These are phyloP conservation scores for Alternaria panax DNA, from an alignment of 2,329 filamentous ascomycete genomes.

Conservation along the genomic window DNA sequence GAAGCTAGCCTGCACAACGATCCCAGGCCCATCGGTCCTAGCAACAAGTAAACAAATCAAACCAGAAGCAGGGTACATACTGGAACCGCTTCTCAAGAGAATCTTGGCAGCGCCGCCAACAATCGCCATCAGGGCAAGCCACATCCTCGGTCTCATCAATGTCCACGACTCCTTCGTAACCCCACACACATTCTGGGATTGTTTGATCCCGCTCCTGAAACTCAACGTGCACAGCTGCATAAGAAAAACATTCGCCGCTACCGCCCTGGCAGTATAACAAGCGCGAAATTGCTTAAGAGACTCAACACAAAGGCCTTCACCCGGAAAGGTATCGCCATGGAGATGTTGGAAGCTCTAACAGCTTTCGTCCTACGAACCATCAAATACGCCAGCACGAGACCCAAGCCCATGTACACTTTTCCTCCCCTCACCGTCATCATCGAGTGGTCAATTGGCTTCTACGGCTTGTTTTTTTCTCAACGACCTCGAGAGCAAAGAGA, in stretches of 20 bases:
- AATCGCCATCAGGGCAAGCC: background rate
- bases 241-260: background rate
- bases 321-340: background rate
- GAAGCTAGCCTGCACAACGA: conserved; percentile 6
- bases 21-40: conserved; percentile 9
- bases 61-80: conserved; percentile 6
- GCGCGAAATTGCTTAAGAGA: background rate
- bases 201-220: background rate
- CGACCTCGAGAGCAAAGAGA: background rate
- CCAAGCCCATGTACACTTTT: background rate
- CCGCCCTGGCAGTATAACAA: background rate
- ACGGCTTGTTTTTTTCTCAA: background rate
- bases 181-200: background rate
- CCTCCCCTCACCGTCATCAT: background rate
- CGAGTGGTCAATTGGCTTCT: background rate
- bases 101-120: background rate
- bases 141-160: background rate
- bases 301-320: background rate
- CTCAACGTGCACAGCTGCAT: background rate
- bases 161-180: background rate
- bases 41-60: conserved; percentile 4
- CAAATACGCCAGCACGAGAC: background rate
- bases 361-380: conserved; percentile 5
- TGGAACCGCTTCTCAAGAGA: background rate
- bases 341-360: background rate